Evolutionary conservation across 345 rosid species (phyloP).

Genomic region (Acer yangbiense): DNA sequence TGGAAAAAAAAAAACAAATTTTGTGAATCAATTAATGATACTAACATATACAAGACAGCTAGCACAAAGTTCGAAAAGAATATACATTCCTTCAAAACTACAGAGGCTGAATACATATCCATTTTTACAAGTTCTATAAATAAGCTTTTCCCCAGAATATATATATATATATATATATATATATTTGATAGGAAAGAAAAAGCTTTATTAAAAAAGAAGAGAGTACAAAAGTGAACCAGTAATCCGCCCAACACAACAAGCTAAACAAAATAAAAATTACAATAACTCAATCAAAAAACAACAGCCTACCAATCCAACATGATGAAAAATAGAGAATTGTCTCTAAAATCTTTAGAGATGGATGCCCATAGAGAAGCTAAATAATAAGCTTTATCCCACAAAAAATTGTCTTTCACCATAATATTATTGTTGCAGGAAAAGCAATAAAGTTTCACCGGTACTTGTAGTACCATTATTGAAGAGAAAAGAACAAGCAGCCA

Average conservation of each 20-base stretch:
- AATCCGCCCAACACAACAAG: no score
- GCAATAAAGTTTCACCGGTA: neutral
- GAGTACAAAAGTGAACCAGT: no score
- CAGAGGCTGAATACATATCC: neutral
- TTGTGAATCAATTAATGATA: neutral
- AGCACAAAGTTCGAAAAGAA: neutral
- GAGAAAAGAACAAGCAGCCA: neutral
- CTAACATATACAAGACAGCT: neutral
- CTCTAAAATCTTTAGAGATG: no score
- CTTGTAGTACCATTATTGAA: neutral
- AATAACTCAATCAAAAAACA: no score
- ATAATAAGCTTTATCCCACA: no score
- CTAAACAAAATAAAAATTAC: no score
- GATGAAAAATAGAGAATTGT: no score
- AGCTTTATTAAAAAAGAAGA: no score
- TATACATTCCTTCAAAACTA: neutral
- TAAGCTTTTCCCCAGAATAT: neutral
- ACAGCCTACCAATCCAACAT: no score
- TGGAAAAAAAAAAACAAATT: neutral
- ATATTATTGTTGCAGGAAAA: neutral
- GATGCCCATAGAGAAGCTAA: no score
- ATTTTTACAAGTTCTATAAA: neutral
- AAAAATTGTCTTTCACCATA: neutral
- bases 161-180: no score
- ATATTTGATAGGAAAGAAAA: no score